These are phyloP conservation scores for Fraxinus floribunda DNA, from an alignment of 305 asterid genomes.

Conservation along the genomic window DNA sequence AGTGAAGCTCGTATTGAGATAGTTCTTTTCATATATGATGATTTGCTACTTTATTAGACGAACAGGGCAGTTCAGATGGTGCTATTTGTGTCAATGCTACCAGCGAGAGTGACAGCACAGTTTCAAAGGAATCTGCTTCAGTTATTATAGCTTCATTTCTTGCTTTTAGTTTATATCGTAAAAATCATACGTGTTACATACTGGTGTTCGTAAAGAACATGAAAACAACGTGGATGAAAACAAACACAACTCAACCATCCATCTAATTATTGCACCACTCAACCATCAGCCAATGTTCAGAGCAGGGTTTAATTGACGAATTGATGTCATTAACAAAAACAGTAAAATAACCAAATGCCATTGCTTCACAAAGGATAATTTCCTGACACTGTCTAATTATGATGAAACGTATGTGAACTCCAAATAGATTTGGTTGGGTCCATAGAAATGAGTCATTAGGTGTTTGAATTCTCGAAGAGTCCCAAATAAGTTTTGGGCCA, in stretches of 20 bases:
- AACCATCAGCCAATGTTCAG: not conserved
- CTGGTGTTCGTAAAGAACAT: not conserved
- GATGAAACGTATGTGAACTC: not conserved
- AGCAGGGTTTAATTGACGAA: not conserved
- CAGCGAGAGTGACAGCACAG: not conserved
- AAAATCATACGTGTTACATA: not conserved
- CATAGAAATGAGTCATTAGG: not conserved
- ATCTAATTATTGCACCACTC: not conserved
- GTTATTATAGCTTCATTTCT: not conserved
- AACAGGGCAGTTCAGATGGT: not conserved
- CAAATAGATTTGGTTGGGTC: not conserved
- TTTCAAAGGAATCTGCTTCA: not conserved
- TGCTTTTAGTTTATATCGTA: not conserved
- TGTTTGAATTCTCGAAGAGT: constrained; percentile 15
- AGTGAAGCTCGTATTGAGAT: not conserved
- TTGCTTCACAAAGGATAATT: not conserved
- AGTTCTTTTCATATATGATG: not conserved
- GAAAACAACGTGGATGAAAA: not conserved
- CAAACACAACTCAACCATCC: constrained; percentile 1
- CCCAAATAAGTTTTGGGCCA: not conserved
- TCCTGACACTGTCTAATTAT: not conserved
- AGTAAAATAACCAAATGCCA: not conserved
- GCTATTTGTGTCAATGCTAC: not conserved
- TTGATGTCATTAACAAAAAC: not conserved
- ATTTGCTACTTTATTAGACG: not conserved